Base-by-base conservation (phyloP, 495 filamentous ascomycete species). In the Neurospora sp. region DNA sequence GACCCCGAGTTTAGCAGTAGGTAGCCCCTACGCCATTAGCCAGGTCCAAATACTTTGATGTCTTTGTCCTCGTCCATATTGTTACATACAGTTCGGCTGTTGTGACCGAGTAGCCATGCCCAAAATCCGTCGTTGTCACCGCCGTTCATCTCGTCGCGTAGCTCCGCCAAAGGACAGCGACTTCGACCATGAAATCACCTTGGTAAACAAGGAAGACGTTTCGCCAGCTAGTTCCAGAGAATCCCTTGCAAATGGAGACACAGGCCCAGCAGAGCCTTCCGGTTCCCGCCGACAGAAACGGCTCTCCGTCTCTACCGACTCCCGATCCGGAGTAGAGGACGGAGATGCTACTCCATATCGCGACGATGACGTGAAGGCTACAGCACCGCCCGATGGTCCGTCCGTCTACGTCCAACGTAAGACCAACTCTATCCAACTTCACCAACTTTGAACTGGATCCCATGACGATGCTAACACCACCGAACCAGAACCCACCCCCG, bases 181-280 rank as follows among this genome's bases (percentile, higher is more conserved):
- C 75, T 88, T 87, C 75, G 89, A 91, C 71, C 88, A 89, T 78
- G 85, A 88, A 78, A 91, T 91, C 74, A 78, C 71, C 53, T 85
- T 91, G 20, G 80, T 88, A 73, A 87, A 91, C 78, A 65, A 65
- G 53, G 53, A 65, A 65, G 53, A 65, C 53, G 53, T 35, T 37
- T 65, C 53, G 27, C 53, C 53, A 65, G 9, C 53, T 14, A 65
- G 53, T 37, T 65, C 53, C 53, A 65, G 53, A 6, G 27, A 65
- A 18, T 35, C 27, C 35, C 53, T 65, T 65, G 27, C 53, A 65
- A 65, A 65, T 18, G 53, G 53, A 37, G 12, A 65, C 53, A 61
- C 22, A 1, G 2, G 53, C 46, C n/a, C n/a, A 35, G 31, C 53
- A 31, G 53, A 61, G 12, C 22, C 53, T 61, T 61, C 53, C 27